Percentiles rank a stretch among this genome's conserved stretches.
Conservation (phyloP, 768 basidiomycete genomes). For the Pleurotus cornucopiae region DNA sequence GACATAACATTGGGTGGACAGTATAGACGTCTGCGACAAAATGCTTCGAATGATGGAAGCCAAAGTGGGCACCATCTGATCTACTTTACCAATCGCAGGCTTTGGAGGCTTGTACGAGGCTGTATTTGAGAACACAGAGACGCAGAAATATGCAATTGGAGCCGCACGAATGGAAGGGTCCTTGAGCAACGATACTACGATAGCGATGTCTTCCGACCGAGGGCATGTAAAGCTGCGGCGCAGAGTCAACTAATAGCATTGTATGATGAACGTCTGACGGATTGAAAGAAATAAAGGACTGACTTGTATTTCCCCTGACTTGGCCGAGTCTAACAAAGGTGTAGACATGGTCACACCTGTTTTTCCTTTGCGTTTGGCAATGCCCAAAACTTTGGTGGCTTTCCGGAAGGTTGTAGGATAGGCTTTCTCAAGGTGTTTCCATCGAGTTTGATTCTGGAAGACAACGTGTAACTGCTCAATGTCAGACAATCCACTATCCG, state of each 20-base stretch:
- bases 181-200: constrained; percentile 37
- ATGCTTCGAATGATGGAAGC: constrained; percentile 31
- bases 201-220: constrained; percentile 37
- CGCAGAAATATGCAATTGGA: constrained; percentile 32
- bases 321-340: constrained; percentile 36
- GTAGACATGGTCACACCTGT: constrained; percentile 18
- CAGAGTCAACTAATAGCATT: constrained; percentile 29
- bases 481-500: constrained; percentile 25
- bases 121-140: constrained; percentile 26
- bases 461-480: constrained; percentile 45
- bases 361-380: constrained; percentile 21
- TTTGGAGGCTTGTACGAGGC: constrained; percentile 15
- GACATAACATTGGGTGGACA: constrained; percentile 42
- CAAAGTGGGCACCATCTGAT: constrained; percentile 30
- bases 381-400: constrained; percentile 32
- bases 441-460: constrained; percentile 20
- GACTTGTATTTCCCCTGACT: constrained; percentile 29
- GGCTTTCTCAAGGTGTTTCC: constrained; percentile 23
- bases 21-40: constrained; percentile 17
- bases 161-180: constrained; percentile 26
- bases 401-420: constrained; percentile 36
- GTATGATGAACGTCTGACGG: neutral
- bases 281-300: neutral
- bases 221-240: constrained; percentile 43
- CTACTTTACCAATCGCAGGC: constrained; percentile 20